Percentiles rank a stretch among this genome's conserved stretches.
phyloP scores from a whole-genome alignment of 1,284 basidiomycete genomes.

The Heterobasidion annosum region DNA sequence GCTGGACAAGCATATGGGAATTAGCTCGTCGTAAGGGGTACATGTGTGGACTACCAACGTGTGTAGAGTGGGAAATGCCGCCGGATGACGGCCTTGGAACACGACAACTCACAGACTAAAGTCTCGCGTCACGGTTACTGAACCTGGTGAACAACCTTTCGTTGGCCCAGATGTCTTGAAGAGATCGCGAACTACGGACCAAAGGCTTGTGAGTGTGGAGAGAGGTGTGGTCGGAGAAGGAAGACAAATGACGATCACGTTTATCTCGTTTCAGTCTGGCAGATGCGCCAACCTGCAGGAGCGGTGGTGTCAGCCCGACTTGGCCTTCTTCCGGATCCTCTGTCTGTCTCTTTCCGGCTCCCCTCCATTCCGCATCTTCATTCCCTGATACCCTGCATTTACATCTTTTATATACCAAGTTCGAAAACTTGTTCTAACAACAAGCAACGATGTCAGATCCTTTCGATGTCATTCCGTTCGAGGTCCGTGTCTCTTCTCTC shows the following conservation, averaged over 20 bases:
- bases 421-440: background rate
- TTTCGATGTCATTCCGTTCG: slow-evolving; percentile 78
- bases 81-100: no score
- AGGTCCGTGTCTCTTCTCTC: slow-evolving; percentile 33
- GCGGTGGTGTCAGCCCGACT: background rate
- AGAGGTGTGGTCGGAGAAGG: background rate
- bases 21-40: background rate
- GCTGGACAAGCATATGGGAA: no score
- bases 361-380: no score
- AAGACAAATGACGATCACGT: background rate
- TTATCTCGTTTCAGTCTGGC: background rate
- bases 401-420: background rate
- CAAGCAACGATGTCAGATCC: slow-evolving; percentile 36
- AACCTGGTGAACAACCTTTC: background rate
- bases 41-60: background rate
- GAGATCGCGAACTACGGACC: background rate
- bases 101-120: no score
- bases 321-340: background rate
- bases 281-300: background rate
- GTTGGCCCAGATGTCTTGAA: background rate
- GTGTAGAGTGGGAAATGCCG: no score
- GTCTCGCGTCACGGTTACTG: background rate
- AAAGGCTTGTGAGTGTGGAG: background rate
- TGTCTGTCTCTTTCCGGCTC: no score
- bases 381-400: background rate